These are phyloP conservation scores for Paramecium sonneborni DNA, from an alignment of 73 alveolate species.

Conservation along the genomic window DNA sequence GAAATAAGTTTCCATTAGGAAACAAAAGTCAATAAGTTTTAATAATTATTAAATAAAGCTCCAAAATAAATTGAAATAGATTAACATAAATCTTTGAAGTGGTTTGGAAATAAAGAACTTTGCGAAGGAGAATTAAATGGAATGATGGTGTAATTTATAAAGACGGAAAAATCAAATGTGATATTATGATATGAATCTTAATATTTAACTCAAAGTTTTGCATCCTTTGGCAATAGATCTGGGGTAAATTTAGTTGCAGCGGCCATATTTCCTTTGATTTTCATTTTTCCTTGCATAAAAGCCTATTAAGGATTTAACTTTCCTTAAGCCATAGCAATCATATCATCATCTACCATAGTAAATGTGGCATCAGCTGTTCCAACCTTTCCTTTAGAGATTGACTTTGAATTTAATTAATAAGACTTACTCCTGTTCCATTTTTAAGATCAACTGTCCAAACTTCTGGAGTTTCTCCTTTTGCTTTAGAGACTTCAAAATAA, in stretches of 20 bases:
- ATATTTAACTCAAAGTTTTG: constrained; percentile 55
- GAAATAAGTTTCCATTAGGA: not conserved
- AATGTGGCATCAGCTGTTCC: constrained; percentile 82
- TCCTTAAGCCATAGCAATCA: constrained; percentile 72
- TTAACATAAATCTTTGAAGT: not conserved
- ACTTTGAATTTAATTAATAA: constrained; percentile 16
- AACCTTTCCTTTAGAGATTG: constrained; percentile 71
- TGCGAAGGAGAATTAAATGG: not conserved
- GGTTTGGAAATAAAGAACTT: constrained; percentile 13
- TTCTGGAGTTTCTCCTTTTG: constrained; percentile 74
- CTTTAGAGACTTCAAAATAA: constrained; percentile 77
- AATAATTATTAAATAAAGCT: not conserved
- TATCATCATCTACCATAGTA: constrained; percentile 81
- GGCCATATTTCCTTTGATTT: constrained; percentile 86
- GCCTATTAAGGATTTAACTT: constrained; percentile 80
- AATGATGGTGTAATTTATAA: not conserved
- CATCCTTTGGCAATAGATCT: constrained; percentile 79
- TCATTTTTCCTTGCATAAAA: constrained; percentile 84
- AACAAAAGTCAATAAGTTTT: not conserved
- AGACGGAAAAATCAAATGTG: not conserved
- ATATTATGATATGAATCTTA: not conserved
- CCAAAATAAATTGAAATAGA: not conserved
- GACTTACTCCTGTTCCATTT: constrained; percentile 72
- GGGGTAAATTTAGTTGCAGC: constrained; percentile 83
- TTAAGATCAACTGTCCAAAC: constrained; percentile 77